Evolutionary conservation across 768 basidiomycete genomes (phyloP).

Genomic region (Mycena pura): DNA sequence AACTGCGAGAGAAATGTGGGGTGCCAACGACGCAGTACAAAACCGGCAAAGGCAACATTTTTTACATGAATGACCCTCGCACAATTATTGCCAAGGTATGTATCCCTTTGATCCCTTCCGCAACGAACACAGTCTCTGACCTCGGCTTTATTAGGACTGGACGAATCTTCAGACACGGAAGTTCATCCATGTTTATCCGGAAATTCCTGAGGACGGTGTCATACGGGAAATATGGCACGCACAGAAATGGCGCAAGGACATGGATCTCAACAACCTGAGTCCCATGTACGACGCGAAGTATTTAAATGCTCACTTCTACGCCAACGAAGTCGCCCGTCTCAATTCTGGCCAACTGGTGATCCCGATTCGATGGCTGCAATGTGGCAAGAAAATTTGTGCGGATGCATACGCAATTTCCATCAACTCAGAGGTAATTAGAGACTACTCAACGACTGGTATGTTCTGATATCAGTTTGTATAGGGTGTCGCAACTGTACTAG

Average conservation of each 20-base stretch:
- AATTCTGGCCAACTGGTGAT: no score
- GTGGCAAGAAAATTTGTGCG: no score
- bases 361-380: no score
- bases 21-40: background rate
- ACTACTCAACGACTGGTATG: no score
- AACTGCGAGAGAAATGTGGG: background rate
- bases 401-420: no score
- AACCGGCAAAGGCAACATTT: background rate
- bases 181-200: slow-evolving; percentile 37
- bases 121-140: background rate
- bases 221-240: slow-evolving; percentile 40
- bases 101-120: background rate
- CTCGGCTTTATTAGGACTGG: slow-evolving; percentile 35
- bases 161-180: slow-evolving; percentile 31
- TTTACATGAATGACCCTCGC: background rate
- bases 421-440: no score
- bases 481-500: no score
- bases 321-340: no score
- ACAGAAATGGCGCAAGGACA: background rate
- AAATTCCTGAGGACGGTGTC: slow-evolving; percentile 29
- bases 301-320: no score
- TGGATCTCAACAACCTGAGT: slow-evolving; percentile 31
- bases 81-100: background rate
- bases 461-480: no score
- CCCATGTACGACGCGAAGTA: background rate